Percentiles rank a stretch among this genome's conserved stretches.
These are phyloP conservation scores for Pleoardoris graminearum DNA, from an alignment of 2,329 filamentous ascomycete genomes.

Conservation along the genomic window DNA sequence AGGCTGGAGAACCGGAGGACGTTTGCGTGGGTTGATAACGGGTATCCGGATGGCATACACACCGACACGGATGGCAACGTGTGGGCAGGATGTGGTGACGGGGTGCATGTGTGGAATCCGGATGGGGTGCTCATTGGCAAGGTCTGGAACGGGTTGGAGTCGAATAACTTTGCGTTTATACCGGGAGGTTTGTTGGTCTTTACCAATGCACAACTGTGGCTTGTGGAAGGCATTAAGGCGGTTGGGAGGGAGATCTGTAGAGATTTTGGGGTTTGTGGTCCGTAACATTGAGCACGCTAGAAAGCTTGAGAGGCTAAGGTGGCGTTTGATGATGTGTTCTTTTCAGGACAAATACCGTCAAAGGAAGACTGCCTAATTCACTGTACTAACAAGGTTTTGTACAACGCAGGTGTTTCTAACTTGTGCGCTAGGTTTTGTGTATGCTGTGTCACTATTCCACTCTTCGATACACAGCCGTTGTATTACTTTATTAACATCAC, in stretches of 20 bases:
- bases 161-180: slow-evolving; percentile 44
- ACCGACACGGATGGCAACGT: slow-evolving; percentile 59
- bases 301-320: too few species aligned
- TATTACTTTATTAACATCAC: too few species aligned
- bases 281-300: too few species aligned
- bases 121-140: slow-evolving; percentile 59
- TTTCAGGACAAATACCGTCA: too few species aligned
- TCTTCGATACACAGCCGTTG: too few species aligned
- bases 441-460: too few species aligned
- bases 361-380: too few species aligned
- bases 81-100: slow-evolving; percentile 60
- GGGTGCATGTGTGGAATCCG: slow-evolving; percentile 58
- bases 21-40: slow-evolving; percentile 60
- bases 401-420: too few species aligned
- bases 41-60: slow-evolving; percentile 63
- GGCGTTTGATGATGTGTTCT: neutral
- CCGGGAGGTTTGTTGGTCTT: slow-evolving; percentile 41
- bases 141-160: slow-evolving; percentile 55
- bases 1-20: slow-evolving; percentile 44
- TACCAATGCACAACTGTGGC: slow-evolving; percentile 41
- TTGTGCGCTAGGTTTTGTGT: too few species aligned
- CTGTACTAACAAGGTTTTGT: too few species aligned
- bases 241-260: slow-evolving; percentile 41
- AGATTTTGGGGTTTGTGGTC: slow-evolving; percentile 36
- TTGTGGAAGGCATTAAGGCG: slow-evolving; percentile 41